Conservation (phyloP, 1,284 basidiomycete species). For the Coniferiporia weirii region DNA sequence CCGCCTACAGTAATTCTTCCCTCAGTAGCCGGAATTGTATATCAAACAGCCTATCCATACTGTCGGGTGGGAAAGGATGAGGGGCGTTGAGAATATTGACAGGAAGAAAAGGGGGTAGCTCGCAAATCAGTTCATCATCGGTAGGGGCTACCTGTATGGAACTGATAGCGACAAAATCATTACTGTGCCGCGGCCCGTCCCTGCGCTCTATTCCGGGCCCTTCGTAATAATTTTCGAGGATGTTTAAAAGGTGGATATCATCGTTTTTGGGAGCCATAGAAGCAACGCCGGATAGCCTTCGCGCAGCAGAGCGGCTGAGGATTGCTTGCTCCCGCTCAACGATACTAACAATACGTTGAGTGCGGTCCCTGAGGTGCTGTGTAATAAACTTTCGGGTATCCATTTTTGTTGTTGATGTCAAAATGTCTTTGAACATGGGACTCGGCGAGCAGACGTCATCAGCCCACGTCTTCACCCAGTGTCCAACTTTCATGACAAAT, state of each 20-base stretch:
- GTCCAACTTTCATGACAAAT: constrained; percentile 37
- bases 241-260: constrained; percentile 26
- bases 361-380: constrained; percentile 33
- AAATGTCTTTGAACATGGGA: constrained; percentile 34
- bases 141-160: constrained; percentile 62
- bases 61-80: constrained; percentile 48
- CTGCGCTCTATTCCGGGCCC: constrained; percentile 47
- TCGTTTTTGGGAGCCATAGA: background rate
- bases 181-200: constrained; percentile 58
- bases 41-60: constrained; percentile 60
- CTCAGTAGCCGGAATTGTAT: constrained; percentile 66
- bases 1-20: constrained; percentile 57
- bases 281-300: background rate
- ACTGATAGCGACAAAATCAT: constrained; percentile 52
- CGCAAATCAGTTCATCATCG: constrained; percentile 49
- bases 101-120: constrained; percentile 48
- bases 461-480: constrained; percentile 46
- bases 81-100: constrained; percentile 52
- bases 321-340: constrained; percentile 34
- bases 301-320: background rate
- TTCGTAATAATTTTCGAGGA: constrained; percentile 41
- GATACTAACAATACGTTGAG: constrained; percentile 42
- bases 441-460: constrained; percentile 32
- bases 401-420: constrained; percentile 19
- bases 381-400: constrained; percentile 34